phyloP scores from a whole-genome alignment of 1,284 basidiomycete species.

The Somion occarium region DNA sequence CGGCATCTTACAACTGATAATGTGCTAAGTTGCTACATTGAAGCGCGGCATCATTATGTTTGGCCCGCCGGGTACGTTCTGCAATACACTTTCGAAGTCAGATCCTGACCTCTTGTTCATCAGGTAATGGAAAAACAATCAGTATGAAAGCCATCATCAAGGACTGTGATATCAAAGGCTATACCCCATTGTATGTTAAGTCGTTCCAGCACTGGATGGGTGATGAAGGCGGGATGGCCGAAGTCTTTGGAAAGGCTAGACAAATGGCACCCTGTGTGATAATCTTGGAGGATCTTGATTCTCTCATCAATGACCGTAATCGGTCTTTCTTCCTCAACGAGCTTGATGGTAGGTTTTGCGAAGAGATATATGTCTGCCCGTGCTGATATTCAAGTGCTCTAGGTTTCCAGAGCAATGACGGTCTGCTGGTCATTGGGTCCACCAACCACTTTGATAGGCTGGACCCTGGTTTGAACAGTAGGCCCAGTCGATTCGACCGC shows the following conservation, averaged over 20 bases:
- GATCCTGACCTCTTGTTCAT: too few relatives aligned
- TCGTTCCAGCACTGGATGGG: conserved; percentile 60
- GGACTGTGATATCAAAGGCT: conserved; percentile 52
- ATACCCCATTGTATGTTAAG: conserved; percentile 73
- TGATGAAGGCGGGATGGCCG: conserved; percentile 64
- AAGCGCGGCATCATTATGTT: conserved; percentile 71
- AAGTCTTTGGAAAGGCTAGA: conserved; percentile 63
- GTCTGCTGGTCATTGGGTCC: conserved; percentile 72
- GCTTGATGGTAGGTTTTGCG: conserved; percentile 49
- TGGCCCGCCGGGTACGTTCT: conserved; percentile 57
- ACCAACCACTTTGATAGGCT: conserved; percentile 81
- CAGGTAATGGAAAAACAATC: conserved; percentile 83
- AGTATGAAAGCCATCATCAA: conserved; percentile 75
- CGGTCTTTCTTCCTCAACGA: conserved; percentile 85
- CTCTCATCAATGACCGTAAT: conserved; percentile 69
- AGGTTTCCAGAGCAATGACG: conserved; percentile 64
- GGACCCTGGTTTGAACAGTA: conserved; percentile 67
- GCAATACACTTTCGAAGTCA: too few relatives aligned
- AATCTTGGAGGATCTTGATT: conserved; percentile 79
- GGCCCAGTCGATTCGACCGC: conserved; percentile 80
- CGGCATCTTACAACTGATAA: conserved; percentile 2
- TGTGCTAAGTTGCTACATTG: not conserved
- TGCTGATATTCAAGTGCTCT: not conserved
- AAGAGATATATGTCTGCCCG: too few relatives aligned
- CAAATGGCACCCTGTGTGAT: conserved; percentile 68